These are phyloP conservation scores for Trypanosoma cruzi DNA, from an alignment of 208 protist species.

Conservation along the genomic window DNA sequence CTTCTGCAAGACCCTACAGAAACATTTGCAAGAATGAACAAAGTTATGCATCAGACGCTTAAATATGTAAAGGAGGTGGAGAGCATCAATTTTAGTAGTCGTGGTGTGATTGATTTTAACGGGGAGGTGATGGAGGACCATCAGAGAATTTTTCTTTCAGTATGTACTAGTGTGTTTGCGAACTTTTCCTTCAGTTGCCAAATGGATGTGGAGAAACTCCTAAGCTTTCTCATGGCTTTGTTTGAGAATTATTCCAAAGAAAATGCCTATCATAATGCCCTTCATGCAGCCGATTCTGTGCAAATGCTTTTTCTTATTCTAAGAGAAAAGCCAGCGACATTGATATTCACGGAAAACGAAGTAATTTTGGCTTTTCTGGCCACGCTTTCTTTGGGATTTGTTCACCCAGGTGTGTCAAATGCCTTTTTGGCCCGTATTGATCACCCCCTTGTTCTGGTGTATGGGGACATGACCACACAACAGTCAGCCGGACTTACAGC, in stretches of 20 bases:
- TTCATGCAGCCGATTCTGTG: constrained; percentile 81
- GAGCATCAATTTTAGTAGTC: constrained; percentile 78
- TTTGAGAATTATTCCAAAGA: constrained; percentile 58
- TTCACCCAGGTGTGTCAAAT: constrained; percentile 83
- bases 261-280: constrained; percentile 80
- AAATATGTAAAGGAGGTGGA: constrained; percentile 81
- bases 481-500: constrained; percentile 46
- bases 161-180: constrained; percentile 80
- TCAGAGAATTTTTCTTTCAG: constrained; percentile 79
- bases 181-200: constrained; percentile 78
- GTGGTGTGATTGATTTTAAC: constrained; percentile 65
- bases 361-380: constrained; percentile 80
- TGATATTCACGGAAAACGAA: constrained; percentile 86
- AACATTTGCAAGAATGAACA: constrained; percentile 75
- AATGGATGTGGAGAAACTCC: constrained; percentile 59
- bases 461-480: constrained; percentile 61
- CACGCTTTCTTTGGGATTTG: constrained; percentile 69
- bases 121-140: constrained; percentile 74
- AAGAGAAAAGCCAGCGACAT: constrained; percentile 60
- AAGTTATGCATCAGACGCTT: constrained; percentile 63
- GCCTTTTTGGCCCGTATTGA: constrained; percentile 62
- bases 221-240: constrained; percentile 62
- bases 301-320: constrained; percentile 89
- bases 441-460: constrained; percentile 76
- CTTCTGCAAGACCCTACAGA: constrained; percentile 66